Percentiles rank a stretch among this genome's conserved stretches.
Conservation (phyloP, 768 basidiomycete species). For the Suillus paluster region DNA sequence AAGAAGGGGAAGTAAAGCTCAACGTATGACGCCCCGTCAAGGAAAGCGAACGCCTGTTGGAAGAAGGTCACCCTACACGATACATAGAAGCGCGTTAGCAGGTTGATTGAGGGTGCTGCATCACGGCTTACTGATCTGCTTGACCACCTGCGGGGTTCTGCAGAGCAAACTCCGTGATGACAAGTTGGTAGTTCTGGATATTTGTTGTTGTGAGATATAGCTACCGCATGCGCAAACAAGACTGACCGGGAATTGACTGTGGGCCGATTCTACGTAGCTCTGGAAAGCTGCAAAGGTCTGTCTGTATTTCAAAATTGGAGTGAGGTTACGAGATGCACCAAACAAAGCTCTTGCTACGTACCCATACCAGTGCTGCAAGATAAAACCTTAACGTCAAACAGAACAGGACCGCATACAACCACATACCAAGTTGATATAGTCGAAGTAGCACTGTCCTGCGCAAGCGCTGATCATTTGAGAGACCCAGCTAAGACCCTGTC, state of each 20-base stretch:
- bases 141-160: conserved; percentile 35
- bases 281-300: conserved; percentile 32
- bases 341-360: conserved; percentile 12
- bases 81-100: conserved; percentile 7
- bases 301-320: conserved; percentile 20
- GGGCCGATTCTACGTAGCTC: conserved; percentile 28
- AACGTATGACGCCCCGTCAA: conserved; percentile 36
- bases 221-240: no score
- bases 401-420: not conserved
- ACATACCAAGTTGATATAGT: conserved; percentile 41
- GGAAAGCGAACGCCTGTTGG: conserved; percentile 38
- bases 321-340: not conserved
- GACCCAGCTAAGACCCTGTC: conserved; percentile 41
- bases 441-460: conserved; percentile 38
- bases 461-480: conserved; percentile 40
- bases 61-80: conserved; percentile 35
- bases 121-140: conserved; percentile 30
- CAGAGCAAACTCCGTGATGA: conserved; percentile 40
- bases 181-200: conserved; percentile 25
- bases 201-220: conserved; percentile 13
- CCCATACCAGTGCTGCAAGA: conserved; percentile 34
- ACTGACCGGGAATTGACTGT: conserved; percentile 34
- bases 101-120: not conserved
- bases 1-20: conserved; percentile 43
- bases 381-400: not conserved